Percentiles rank a stretch among this genome's conserved stretches.
phyloP scores from a whole-genome alignment of 177 flowering plant species.

The Tripterygium wilfordii region DNA sequence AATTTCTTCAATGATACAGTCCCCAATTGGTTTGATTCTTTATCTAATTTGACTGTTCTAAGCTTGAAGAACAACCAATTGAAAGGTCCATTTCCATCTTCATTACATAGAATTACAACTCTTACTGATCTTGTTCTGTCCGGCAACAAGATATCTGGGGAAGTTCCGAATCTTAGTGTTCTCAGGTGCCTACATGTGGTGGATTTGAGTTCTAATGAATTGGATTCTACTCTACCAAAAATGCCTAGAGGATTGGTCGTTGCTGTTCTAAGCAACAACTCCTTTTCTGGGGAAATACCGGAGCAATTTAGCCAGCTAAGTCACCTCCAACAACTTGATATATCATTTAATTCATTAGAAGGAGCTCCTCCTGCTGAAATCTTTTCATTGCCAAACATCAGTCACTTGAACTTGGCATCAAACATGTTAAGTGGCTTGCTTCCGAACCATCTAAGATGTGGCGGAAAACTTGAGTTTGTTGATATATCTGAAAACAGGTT shows the following conservation, averaged over 20 bases:
- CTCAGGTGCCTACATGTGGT: constrained; percentile 40
- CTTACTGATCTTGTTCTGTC: constrained; percentile 24
- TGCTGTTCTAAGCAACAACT: constrained; percentile 32
- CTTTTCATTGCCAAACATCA: constrained; percentile 41
- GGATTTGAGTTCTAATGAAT: constrained; percentile 61
- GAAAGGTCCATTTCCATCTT: constrained; percentile 52
- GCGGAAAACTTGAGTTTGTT: constrained; percentile 26
- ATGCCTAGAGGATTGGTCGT: constrained; percentile 32
- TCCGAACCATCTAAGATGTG: constrained; percentile 25
- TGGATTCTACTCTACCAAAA: constrained; percentile 45
- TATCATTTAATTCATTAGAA: constrained; percentile 34
- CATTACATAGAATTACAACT: constrained; percentile 29
- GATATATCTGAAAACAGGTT: constrained; percentile 42
- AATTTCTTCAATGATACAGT: constrained; percentile 66
- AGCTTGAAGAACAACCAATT: constrained; percentile 61
- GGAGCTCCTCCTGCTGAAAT: constrained; percentile 27
- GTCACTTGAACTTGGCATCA: constrained; percentile 37
- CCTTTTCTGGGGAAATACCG: constrained; percentile 35
- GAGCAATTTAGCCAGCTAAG: constrained; percentile 18
- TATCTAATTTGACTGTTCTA: constrained; percentile 43
- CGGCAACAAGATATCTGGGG: constrained; percentile 42
- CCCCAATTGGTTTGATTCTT: constrained; percentile 61
- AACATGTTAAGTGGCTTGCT: constrained; percentile 40
- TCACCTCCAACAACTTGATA: constrained; percentile 39
- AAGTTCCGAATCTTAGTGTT: constrained; percentile 47